These are phyloP conservation scores for Warburgia ugandensis DNA, from an alignment of 164 flowering plant species.

Conservation along the genomic window DNA sequence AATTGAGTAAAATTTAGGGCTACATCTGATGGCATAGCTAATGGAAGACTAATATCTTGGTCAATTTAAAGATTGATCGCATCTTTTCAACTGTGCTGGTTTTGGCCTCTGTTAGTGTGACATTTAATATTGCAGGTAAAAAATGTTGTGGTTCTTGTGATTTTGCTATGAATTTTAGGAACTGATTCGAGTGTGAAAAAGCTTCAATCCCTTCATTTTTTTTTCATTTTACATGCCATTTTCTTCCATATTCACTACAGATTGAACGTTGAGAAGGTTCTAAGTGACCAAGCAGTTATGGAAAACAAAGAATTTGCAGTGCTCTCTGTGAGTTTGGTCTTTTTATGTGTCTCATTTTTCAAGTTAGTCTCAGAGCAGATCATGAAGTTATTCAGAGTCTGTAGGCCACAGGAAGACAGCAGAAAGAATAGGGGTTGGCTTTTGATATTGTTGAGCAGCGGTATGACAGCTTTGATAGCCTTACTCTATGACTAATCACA, in stretches of 20 bases:
- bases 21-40: too few relatives aligned
- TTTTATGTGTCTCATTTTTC: slow-evolving; percentile 38
- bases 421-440: slow-evolving; percentile 52
- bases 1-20: too few relatives aligned
- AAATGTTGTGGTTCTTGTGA: too few relatives aligned
- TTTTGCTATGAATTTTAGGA: too few relatives aligned
- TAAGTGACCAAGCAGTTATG: slow-evolving; percentile 40
- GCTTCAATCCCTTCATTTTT: not conserved
- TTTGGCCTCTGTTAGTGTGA: too few relatives aligned
- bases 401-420: slow-evolving; percentile 17
- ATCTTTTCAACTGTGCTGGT: too few relatives aligned
- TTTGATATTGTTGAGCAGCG: slow-evolving; percentile 45
- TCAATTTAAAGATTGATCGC: too few relatives aligned
- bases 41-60: too few relatives aligned
- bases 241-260: slow-evolving; percentile 25
- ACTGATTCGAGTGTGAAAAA: too few relatives aligned
- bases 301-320: slow-evolving; percentile 60
- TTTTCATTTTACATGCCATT: not conserved
- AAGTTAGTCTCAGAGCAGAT: slow-evolving; percentile 38
- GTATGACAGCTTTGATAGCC: slow-evolving; percentile 39
- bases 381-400: slow-evolving; percentile 20
- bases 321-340: slow-evolving; percentile 42
- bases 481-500: slow-evolving; percentile 30
- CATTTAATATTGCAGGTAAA: too few relatives aligned
- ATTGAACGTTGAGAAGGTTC: slow-evolving; percentile 41